phyloP scores from a whole-genome alignment of 2,329 filamentous ascomycete species.

The Monosporascus sp. region DNA sequence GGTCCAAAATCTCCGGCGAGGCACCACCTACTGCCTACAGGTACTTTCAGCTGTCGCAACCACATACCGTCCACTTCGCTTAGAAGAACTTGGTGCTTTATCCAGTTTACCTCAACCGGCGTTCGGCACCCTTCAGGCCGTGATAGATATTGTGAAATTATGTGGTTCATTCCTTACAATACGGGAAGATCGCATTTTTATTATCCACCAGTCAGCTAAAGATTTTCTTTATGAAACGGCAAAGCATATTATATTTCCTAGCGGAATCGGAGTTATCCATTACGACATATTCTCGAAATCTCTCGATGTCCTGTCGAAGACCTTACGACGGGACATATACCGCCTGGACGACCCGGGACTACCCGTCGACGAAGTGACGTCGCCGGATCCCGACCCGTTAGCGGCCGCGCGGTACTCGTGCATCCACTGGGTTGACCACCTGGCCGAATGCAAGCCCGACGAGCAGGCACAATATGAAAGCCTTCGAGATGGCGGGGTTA shows the following conservation, averaged over 20 bases:
- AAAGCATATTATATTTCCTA: slow-evolving; percentile 1
- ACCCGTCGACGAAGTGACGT: too few relatives aligned
- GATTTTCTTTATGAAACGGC: slow-evolving; percentile 29
- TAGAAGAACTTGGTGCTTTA: slow-evolving; percentile 29
- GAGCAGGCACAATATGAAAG: too few relatives aligned
- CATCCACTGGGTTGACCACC: too few relatives aligned
- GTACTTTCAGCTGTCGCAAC: slow-evolving; percentile 28
- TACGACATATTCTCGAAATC: slow-evolving; percentile 17
- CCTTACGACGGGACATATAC: slow-evolving; percentile 30
- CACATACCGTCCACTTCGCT: slow-evolving; percentile 30
- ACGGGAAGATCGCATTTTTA: slow-evolving; percentile 22
- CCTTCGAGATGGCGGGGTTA: too few relatives aligned
- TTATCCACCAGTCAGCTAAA: slow-evolving; percentile 40
- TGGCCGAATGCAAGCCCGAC: too few relatives aligned
- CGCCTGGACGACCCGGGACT: too few relatives aligned
- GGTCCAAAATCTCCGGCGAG: slow-evolving; percentile 20
- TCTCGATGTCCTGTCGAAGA: slow-evolving; percentile 22
- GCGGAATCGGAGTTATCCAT: background rate
- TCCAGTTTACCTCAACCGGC: background rate
- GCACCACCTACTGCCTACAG: slow-evolving; percentile 25
- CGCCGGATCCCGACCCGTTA: too few relatives aligned
- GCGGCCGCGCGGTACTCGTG: too few relatives aligned
- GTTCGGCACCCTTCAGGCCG: background rate
- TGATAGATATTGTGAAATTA: slow-evolving; percentile 23
- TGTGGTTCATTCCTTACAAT: slow-evolving; percentile 38